Base-by-base conservation (phyloP, 148 eudicot genomes). In the Silene latifolia region DNA sequence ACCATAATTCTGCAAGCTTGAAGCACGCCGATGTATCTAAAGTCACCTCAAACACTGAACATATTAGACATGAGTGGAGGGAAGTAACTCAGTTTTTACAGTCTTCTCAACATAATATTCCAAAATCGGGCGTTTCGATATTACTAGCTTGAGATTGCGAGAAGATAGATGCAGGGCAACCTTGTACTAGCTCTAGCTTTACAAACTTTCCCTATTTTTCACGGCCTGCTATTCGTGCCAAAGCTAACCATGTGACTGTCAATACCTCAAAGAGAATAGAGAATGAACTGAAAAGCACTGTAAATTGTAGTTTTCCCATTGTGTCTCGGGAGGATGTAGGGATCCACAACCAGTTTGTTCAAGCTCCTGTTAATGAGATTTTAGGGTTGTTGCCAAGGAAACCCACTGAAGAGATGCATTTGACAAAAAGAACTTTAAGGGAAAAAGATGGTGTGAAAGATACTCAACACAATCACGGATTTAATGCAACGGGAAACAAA, bases 161-260 rank as follows among this genome's bases (percentile, higher is more conserved):
- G 76, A 90, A 80, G 79, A 82, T 78, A 51, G 83, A 82, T 73
- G 64, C 74, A 67, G 83, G 80, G 61, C 81, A 69, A 46, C 88
- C 87, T 51, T 76, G 78, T 51, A 78, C 74, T 67, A 61, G 80
- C 63, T 86, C 94, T 9, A 84, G 85, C 62, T 77, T 88, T 64
- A 74, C 84, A 63, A 94, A 94, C 81, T 90, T 91, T 74, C 83
- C 89, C 65, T 85, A 81, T 78, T 90, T 91, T 79, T 82, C 94
- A 24, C 87, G 91, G 73, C 86, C 90, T 63, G 86, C 83, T 67
- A 69, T 83, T 25, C 66, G 84, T 74, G 74, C 79, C 21, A 85
- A 81, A 81, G 86, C 86, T 72, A 82, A 83, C 72, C 70, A 70
- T 46, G 79, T 71, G 14, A 79, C 60, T 74, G 63, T 84, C 69